A percentile compares a stretch with the other conserved stretches of the same genome.
phyloP scores from a whole-genome alignment of 1,139 yeast species.

The Debaryomycetaceae sp. region DNA sequence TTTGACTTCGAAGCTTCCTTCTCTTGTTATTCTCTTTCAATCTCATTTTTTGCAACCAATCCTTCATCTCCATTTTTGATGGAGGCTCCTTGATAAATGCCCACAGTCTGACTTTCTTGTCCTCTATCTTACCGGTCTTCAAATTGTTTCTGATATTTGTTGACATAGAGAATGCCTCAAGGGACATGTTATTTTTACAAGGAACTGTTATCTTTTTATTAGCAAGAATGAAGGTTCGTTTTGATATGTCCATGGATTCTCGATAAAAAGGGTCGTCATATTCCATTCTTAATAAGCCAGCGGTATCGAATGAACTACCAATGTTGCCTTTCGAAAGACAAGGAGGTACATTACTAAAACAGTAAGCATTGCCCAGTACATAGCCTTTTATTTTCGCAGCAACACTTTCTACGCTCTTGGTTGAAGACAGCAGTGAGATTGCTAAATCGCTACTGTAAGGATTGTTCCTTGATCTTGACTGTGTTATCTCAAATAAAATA shows the following conservation, averaged over 20 bases:
- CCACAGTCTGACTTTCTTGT: constrained; percentile 18
- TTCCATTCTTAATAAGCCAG: constrained; percentile 44
- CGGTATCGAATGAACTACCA: not conserved
- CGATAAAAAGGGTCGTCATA: constrained; percentile 66
- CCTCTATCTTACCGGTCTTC: constrained; percentile 1
- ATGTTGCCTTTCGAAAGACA: not conserved
- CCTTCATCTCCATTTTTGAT: constrained; percentile 14
- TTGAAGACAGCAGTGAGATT: not conserved
- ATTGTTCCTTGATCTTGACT: not conserved
- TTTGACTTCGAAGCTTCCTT: constrained; percentile 42
- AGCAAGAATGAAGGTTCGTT: constrained; percentile 59
- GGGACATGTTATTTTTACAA: constrained; percentile 11
- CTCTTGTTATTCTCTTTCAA: constrained; percentile 8
- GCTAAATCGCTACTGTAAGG: not conserved
- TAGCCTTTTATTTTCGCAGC: not conserved
- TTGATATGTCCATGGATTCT: constrained; percentile 47
- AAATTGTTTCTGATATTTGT: constrained; percentile 5
- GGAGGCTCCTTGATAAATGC: constrained; percentile 31
- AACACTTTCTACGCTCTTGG: not conserved
- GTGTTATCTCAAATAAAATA: not conserved
- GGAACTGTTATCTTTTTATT: constrained; percentile 56
- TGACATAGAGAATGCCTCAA: constrained; percentile 13
- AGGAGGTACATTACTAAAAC: not conserved
- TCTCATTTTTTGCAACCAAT: constrained; percentile 20
- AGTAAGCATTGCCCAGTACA: too few species aligned